Evolutionary conservation across 257 asterid species (phyloP), one percentile per base, ranked within the genome.

Genomic region (Solanum gandarillasii): DNA sequence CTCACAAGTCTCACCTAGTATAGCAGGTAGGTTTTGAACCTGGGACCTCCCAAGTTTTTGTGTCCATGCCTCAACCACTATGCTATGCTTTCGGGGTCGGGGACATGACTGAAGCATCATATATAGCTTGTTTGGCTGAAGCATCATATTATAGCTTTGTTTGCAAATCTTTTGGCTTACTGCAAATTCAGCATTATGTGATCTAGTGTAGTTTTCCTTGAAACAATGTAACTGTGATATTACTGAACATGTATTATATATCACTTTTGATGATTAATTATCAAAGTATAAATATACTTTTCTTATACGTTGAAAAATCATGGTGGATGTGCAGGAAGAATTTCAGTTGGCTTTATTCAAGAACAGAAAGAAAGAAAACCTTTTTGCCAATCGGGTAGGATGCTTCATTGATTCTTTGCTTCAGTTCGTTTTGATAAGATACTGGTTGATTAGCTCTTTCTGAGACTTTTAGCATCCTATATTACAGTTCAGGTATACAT

Each of bases 291-390:
- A 38, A 91, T 27, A 34, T 58, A 55, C 58, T 38, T 73, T 35
- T 67, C 68, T 29, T 84, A 70, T 32, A 58, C 58, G 43, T 76
- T 85, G 16, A 31, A 73, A 60, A 38, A 36, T 78, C 72, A 16
- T 83, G 87, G 89, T 91, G 89, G 73, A 84, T 86, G 23, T 93
- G 97, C 98, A 96, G 99, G 99, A 97, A 92, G 98, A 97, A 87
- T 93, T 97, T 88, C 99, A 95, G 87, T 87, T 97, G 94, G 99
- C 99, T 36, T 89, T 96, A 92, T 97, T 97, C 95, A 95, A 95
- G 95, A 97, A 95, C 90, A 94, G 95, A 85, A 97, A 96, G 91
- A 97, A 91, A 87, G 99, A 96, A 91, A 97, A 94, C 91, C 96
- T 97, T 74, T 97, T 97, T 58, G 98, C 99, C 20, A 96, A 97